Conservation (phyloP, 2,329 filamentous ascomycete species). For the Apiospora marii region DNA sequence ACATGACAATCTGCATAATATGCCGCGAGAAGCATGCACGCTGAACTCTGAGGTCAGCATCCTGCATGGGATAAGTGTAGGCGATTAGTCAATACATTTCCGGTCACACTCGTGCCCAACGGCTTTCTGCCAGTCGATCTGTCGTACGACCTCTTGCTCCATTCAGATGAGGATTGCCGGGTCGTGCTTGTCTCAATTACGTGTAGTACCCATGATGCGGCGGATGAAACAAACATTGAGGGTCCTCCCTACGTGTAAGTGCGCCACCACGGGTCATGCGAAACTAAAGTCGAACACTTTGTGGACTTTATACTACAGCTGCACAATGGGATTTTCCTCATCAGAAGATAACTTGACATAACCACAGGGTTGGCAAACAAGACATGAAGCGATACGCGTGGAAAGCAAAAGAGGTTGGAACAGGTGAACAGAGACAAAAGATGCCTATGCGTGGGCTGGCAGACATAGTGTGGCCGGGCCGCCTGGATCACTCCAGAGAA, state of each 20-base stretch:
- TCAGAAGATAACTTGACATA: background rate
- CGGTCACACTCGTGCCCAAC: background rate
- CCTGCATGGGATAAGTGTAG: background rate
- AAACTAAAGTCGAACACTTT: background rate
- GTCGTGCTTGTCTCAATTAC: conserved; percentile 5
- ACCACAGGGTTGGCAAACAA: too few species aligned
- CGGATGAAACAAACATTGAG: conserved; percentile 4
- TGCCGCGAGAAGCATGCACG: background rate
- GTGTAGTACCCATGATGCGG: background rate
- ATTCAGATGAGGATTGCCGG: conserved; percentile 8
- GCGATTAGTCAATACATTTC: background rate
- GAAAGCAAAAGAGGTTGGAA: background rate
- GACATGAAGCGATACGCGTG: background rate
- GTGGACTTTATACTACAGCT: background rate
- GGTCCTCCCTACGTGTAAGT: conserved; percentile 6
- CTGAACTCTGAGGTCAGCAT: background rate
- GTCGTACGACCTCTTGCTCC: conserved; percentile 1
- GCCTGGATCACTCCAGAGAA: background rate
- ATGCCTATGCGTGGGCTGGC: background rate
- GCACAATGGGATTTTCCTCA: background rate
- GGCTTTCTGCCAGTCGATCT: background rate
- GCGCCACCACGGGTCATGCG: background rate
- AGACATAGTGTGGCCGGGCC: background rate
- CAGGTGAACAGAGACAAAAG: background rate
- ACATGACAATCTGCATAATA: background rate